These are phyloP conservation scores for Pichia kudriavzevii DNA, from an alignment of 1,139 yeast genomes.

Conservation along the genomic window DNA sequence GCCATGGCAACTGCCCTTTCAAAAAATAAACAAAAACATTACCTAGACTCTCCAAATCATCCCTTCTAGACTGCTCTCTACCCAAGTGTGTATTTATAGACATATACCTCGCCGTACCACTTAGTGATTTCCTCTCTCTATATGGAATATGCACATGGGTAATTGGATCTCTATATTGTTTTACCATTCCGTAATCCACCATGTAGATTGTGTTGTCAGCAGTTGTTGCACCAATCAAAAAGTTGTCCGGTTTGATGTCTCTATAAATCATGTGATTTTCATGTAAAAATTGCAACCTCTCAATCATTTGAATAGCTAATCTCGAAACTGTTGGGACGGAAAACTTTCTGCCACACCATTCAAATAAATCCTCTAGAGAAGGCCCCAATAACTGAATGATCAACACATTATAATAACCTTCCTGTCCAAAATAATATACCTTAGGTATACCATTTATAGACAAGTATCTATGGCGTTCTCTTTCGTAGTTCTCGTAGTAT, in stretches of 20 bases:
- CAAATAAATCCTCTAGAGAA: slow-evolving; percentile 69
- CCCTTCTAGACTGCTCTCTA: slow-evolving; percentile 57
- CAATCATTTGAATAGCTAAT: slow-evolving; percentile 69
- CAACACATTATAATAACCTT: slow-evolving; percentile 67
- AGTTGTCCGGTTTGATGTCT: slow-evolving; percentile 74
- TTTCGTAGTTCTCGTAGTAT: slow-evolving; percentile 17
- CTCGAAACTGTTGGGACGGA: slow-evolving; percentile 65
- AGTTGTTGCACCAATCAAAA: slow-evolving; percentile 58
- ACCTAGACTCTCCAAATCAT: slow-evolving; percentile 55
- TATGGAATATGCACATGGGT: slow-evolving; percentile 95
- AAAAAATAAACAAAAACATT: slow-evolving; percentile 59
- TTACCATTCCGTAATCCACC: slow-evolving; percentile 95
- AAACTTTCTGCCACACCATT: slow-evolving; percentile 73
- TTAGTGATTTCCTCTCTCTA: slow-evolving; percentile 65
- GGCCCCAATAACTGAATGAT: slow-evolving; percentile 73
- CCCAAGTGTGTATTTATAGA: slow-evolving; percentile 60
- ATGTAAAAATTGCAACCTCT: slow-evolving; percentile 59
- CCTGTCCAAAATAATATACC: slow-evolving; percentile 86
- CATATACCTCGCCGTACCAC: slow-evolving; percentile 63
- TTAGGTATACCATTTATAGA: slow-evolving; percentile 69
- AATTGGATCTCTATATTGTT: slow-evolving; percentile 91
- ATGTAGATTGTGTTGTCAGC: slow-evolving; percentile 62
- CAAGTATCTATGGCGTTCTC: slow-evolving; percentile 16
- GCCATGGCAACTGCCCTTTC: slow-evolving; percentile 54
- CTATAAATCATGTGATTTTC: slow-evolving; percentile 64